These are phyloP conservation scores for Crucibulum cyathiforme DNA, from an alignment of 1,284 basidiomycete genomes.

Conservation along the genomic window DNA sequence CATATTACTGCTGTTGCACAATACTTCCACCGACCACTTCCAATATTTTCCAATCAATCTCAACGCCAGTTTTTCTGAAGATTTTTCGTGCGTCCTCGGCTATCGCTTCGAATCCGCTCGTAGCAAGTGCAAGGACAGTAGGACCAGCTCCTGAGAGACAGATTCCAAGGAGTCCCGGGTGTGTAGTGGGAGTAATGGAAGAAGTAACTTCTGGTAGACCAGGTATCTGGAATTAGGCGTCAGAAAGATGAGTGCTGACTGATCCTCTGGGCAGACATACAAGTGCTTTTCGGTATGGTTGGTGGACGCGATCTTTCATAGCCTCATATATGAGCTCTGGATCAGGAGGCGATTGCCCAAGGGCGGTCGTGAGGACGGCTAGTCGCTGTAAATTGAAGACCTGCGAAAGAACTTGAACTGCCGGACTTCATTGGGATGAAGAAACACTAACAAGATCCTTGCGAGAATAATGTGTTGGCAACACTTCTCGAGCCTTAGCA, in stretches of 20 bases:
- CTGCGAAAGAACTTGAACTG: conserved; percentile 46
- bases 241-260: not conserved
- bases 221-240: conserved; percentile 74
- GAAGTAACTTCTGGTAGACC: conserved; percentile 92
- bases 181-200: conserved; percentile 84
- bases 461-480: conserved; percentile 85
- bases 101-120: conserved; percentile 81
- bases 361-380: conserved; percentile 96
- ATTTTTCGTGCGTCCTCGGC: conserved; percentile 81
- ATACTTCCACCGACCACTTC: conserved; percentile 65
- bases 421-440: not conserved
- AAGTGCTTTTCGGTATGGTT: conserved; percentile 91
- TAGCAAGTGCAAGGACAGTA: conserved; percentile 97
- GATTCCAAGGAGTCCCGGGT: conserved; percentile 95
- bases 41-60: conserved; percentile 84
- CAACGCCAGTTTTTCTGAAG: conserved; percentile 74
- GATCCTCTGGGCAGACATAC: conserved; percentile 43
- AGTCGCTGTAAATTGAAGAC: conserved; percentile 98
- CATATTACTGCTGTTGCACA: conserved; percentile 25
- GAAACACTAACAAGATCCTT: conserved; percentile 83
- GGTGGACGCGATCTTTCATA: conserved; percentile 98
- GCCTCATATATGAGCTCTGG: conserved; percentile 96
- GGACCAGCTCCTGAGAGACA: conserved; percentile 98
- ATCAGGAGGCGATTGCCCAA: conserved; percentile 90
- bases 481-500: conserved; percentile 89